Percentiles rank a stretch among this genome's conserved stretches.
Evolutionary conservation across 2,329 filamentous ascomycete genomes (phyloP).

Genomic region (Colletotrichum echinochloae): DNA sequence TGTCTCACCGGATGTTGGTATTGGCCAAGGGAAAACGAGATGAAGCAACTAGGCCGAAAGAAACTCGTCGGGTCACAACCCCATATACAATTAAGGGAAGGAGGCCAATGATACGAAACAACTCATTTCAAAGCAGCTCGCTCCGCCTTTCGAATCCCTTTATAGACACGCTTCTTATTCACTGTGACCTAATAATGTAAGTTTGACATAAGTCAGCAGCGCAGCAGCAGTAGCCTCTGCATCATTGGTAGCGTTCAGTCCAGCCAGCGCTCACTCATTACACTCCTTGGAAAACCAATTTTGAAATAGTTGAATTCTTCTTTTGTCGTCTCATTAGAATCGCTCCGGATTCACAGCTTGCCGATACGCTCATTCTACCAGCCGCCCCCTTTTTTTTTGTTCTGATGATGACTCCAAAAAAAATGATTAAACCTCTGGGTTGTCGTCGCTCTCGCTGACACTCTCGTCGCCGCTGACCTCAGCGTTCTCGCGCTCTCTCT

Average conservation of each 20-base stretch:
- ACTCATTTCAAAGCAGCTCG: background rate
- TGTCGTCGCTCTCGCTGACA: conserved; percentile 94
- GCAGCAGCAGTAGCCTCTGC: background rate
- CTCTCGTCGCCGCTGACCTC: conserved; percentile 98
- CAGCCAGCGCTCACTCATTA: background rate
- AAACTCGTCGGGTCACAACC: too few relatives aligned
- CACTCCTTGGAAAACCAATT: background rate
- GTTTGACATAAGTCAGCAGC: background rate
- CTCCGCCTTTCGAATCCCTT: background rate
- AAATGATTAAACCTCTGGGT: conserved; percentile 51
- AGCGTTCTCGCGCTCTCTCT: conserved; percentile 96
- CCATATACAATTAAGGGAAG: background rate
- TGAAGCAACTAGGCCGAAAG: background rate
- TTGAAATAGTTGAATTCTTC: conserved; percentile 31
- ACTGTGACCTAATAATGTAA: background rate
- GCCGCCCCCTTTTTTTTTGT: conserved; percentile 38
- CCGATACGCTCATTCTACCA: conserved; percentile 41
- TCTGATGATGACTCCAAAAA: conserved; percentile 50
- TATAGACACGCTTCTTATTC: background rate
- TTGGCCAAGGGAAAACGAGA: background rate
- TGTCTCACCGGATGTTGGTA: background rate
- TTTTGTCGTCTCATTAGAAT: conserved; percentile 40
- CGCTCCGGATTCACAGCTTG: conserved; percentile 36
- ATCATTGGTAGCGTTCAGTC: background rate
- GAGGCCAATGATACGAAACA: background rate